Base-by-base conservation (phyloP, 768 basidiomycete species). In the Pilatotrama ljubarskyi region DNA sequence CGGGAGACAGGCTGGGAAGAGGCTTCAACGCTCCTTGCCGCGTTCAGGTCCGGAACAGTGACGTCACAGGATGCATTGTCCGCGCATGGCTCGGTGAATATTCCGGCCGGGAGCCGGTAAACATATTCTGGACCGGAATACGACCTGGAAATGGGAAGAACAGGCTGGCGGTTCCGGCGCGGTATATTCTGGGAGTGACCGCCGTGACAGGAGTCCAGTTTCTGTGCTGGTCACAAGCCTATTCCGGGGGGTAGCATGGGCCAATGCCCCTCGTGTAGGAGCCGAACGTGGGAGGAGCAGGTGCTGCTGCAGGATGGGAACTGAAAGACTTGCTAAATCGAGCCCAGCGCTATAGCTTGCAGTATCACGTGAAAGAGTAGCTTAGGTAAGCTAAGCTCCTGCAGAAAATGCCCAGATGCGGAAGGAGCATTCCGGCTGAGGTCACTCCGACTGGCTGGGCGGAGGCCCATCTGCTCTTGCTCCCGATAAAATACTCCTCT, bases 401-500 rank as follows among this genome's bases (percentile, higher is more conserved):
- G 47, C 38, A 47, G 55, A 57, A 57, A 57, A 57, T 50, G 47
- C 18, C 55, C 47, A 38, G 10, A 49, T 6, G 37, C 47, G 55
- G 55, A 41, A 57, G 47, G 47, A 17, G 38, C 25, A 26, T 49
- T 38, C 55, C 55, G 55, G 44, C 46, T 37, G 46, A 49, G 46
- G 47, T 56, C 46, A 56, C 46, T 38, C 20, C 3, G 11, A 15
- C 17, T 29, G 36, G 46, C 37, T 38, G 38, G 46, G 54, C 55
- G 55, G 55, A 46, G 36, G 29, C 26, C 35, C 51, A 54, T 14
- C 26, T 38, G 42, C 53, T 42, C 44, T 44, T 55, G 20, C 49
- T 46, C 38, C 55, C 55, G 55, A 57, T 57, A 46, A 60, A 53
- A 42, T 60, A 46, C 55, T 58, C 48, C 42, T 53, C 51, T 54